Percentiles rank a stretch among this genome's conserved stretches.
These are phyloP conservation scores for Candida buenavistaensis DNA, from an alignment of 1,139 yeast species.

Conservation along the genomic window DNA sequence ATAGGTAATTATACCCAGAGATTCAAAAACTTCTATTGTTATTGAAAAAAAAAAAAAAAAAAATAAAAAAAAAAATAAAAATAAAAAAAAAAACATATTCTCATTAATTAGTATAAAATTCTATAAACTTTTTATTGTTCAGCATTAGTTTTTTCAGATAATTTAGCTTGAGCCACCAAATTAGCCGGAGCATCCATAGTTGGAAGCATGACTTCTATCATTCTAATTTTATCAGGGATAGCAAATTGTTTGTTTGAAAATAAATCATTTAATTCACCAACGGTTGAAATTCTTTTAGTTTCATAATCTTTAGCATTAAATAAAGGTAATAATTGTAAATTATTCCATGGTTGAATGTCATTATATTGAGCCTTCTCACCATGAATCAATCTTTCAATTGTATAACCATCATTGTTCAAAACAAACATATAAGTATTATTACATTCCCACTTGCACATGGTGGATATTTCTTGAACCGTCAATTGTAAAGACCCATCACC, in stretches of 20 bases:
- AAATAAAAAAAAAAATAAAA: not conserved
- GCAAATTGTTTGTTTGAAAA: constrained; percentile 57
- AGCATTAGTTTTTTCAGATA: constrained; percentile 68
- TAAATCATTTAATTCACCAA: constrained; percentile 67
- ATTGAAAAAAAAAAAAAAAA: no score
- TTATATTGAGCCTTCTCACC: constrained; percentile 76
- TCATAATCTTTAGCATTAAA: constrained; percentile 70
- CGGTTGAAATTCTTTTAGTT: constrained; percentile 55
- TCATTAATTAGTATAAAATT: no score
- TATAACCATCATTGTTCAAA: constrained; percentile 84
- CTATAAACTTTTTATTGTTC: constrained; percentile 17
- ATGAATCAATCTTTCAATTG: constrained; percentile 86
- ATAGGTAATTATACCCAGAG: no score
- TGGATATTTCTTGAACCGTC: constrained; percentile 84
- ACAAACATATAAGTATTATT: constrained; percentile 79
- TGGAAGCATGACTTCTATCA: constrained; percentile 80
- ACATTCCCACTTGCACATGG: constrained; percentile 82
- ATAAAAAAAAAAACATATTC: not conserved
- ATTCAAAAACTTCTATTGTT: no score
- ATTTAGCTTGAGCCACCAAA: constrained; percentile 68
- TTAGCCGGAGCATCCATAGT: constrained; percentile 82
- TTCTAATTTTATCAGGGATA: constrained; percentile 65
- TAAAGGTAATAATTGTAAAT: constrained; percentile 62
- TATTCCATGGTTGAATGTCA: constrained; percentile 82
- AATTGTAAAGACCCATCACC: constrained; percentile 92